phyloP scores from a whole-genome alignment of 495 filamentous ascomycete species.

The Penicillium canescens region DNA sequence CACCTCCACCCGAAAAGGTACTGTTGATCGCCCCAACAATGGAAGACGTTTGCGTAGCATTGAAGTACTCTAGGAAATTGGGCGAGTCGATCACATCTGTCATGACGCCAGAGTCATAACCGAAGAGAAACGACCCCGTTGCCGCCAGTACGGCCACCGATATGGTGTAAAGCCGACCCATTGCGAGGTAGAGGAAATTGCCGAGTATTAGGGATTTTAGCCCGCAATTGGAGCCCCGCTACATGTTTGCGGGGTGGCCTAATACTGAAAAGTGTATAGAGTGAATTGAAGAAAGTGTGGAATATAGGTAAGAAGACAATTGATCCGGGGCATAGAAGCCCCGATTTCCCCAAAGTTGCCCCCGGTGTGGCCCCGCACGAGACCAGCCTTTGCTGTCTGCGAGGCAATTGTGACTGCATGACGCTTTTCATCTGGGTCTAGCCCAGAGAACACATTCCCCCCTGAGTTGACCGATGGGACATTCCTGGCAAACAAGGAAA shows the following conservation, averaged over 20 bases:
- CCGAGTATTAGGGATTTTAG: too few species aligned
- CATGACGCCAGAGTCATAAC: constrained; percentile 59
- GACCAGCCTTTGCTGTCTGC: too few species aligned
- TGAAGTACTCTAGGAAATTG: constrained; percentile 50
- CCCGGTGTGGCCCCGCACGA: neutral
- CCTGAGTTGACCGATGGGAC: too few species aligned
- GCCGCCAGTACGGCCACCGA: constrained; percentile 45
- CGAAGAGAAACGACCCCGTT: constrained; percentile 53
- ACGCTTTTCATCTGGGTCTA: too few species aligned
- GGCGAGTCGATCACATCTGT: constrained; percentile 53
- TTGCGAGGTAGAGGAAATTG: constrained; percentile 10
- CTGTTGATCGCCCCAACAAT: constrained; percentile 59
- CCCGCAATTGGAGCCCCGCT: neutral
- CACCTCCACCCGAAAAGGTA: constrained; percentile 55
- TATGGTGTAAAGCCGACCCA: constrained; percentile 47
- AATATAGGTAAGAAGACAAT: neutral
- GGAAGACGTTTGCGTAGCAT: constrained; percentile 45
- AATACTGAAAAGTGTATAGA: neutral
- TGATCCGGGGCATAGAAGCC: neutral
- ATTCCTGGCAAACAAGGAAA: too few species aligned
- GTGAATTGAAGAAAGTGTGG: neutral
- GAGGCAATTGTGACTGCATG: too few species aligned
- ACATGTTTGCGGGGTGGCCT: neutral
- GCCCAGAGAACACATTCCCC: too few species aligned
- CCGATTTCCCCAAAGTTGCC: neutral